phyloP scores from a whole-genome alignment of 768 basidiomycete genomes.

The Leccinum boreale region DNA sequence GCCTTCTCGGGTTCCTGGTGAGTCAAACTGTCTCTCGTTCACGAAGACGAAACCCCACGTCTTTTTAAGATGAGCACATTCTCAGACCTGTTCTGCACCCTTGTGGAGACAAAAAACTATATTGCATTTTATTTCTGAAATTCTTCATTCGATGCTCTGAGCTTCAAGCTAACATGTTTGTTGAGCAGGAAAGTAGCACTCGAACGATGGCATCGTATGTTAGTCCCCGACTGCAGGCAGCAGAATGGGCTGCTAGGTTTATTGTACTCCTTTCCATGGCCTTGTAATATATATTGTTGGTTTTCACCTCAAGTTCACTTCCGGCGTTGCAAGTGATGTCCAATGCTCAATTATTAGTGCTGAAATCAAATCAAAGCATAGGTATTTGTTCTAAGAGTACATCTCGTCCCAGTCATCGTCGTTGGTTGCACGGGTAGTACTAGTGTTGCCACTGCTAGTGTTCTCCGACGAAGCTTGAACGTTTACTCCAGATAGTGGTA shows the following conservation, averaged over 20 bases:
- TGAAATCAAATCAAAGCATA: not conserved
- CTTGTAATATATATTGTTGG: not conserved
- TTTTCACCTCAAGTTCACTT: not conserved
- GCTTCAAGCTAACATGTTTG: slow-evolving; percentile 3
- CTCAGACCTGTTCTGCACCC: slow-evolving; percentile 31
- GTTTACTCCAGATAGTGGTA: slow-evolving; percentile 26
- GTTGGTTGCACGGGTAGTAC: slow-evolving; percentile 28
- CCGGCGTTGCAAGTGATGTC: not conserved
- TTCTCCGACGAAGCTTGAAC: slow-evolving; percentile 13
- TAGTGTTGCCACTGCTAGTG: slow-evolving; percentile 4
- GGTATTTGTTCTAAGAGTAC: slow-evolving; percentile 41
- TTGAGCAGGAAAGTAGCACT: slow-evolving; percentile 4
- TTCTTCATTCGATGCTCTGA: not conserved
- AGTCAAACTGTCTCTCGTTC: slow-evolving; percentile 1
- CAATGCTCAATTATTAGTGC: not conserved
- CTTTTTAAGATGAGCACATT: slow-evolving; percentile 19
- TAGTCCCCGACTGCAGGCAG: not conserved
- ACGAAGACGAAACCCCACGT: not conserved
- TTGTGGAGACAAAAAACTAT: slow-evolving; percentile 23
- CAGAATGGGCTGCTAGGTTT: not conserved
- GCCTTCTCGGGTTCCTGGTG: slow-evolving; percentile 1
- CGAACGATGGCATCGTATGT: not conserved
- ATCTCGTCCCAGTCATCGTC: slow-evolving; percentile 65
- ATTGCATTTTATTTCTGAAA: slow-evolving; percentile 25
- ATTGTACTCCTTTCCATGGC: not conserved